These are phyloP conservation scores for Cetraspora pellucida DNA, from an alignment of 192 early-diverging fungal genomes.

Conservation along the genomic window DNA sequence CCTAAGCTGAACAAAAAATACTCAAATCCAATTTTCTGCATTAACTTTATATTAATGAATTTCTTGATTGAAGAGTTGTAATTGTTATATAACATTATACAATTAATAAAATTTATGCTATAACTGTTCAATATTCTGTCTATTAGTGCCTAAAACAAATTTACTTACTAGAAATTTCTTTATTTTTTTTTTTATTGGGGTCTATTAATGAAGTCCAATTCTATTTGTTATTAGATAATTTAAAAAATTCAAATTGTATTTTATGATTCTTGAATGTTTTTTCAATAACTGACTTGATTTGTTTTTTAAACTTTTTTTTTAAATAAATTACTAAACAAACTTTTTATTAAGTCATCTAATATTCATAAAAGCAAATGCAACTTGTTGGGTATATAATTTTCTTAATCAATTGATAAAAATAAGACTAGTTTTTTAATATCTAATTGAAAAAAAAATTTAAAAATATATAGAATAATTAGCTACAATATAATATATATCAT, in stretches of 20 bases:
- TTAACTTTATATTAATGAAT: background rate
- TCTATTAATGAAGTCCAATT: too few species aligned
- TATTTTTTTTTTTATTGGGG: background rate
- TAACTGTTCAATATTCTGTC: background rate
- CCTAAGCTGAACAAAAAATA: background rate
- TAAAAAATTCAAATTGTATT: slow-evolving; percentile 1
- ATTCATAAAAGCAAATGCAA: background rate
- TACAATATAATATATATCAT: too few species aligned
- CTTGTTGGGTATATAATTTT: background rate
- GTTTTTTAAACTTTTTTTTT: too few species aligned
- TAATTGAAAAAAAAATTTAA: too few species aligned
- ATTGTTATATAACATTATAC: background rate
- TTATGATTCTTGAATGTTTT: background rate
- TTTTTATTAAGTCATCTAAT: background rate
- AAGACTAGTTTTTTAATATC: background rate
- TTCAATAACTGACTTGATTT: background rate
- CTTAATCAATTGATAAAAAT: background rate
- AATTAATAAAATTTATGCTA: background rate
- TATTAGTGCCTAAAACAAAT: background rate
- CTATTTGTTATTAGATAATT: background rate
- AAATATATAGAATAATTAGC: too few species aligned
- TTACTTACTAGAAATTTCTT: background rate
- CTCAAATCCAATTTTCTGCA: background rate
- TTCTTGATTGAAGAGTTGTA: background rate
- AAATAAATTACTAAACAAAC: slow-evolving; percentile 8